phyloP scores from a whole-genome alignment of 2,329 filamentous ascomycete genomes.

The Hymenoscyphus infarciens region DNA sequence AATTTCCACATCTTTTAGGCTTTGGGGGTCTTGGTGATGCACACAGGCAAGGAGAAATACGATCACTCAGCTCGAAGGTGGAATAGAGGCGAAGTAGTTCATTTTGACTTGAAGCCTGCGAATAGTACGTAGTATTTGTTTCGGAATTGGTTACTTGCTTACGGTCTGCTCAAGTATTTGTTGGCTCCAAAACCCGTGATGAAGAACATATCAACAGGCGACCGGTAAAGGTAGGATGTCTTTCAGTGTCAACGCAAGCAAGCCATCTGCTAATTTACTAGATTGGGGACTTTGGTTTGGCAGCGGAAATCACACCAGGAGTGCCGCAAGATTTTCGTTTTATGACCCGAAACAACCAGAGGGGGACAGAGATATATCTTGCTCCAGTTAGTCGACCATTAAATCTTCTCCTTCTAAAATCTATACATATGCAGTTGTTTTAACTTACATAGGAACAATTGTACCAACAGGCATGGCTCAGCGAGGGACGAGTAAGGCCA shows the following conservation, averaged over 20 bases:
- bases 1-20: neutral
- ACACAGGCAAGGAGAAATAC: constrained; percentile 5
- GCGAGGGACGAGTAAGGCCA: no score
- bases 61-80: neutral
- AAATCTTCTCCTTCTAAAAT: no score
- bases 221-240: constrained; percentile 8
- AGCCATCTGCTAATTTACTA: neutral
- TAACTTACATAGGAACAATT: neutral
- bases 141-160: neutral
- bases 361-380: neutral
- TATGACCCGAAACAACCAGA: neutral
- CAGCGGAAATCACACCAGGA: neutral
- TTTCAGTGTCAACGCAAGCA: neutral
- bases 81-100: constrained; percentile 12
- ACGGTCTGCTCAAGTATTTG: constrained; percentile 4
- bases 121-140: constrained; percentile 8
- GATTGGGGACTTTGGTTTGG: constrained; percentile 16
- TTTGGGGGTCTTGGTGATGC: constrained; percentile 7
- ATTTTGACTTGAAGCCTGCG: constrained; percentile 17
- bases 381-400: neutral
- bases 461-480: neutral
- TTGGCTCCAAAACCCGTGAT: constrained; percentile 6
- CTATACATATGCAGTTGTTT: neutral
- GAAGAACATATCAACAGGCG: constrained; percentile 7
- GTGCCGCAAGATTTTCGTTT: neutral